A percentile compares a stretch with the other conserved stretches of the same genome.
Evolutionary conservation across 78 protist species (phyloP).

Genomic region (Speleostelium caveatum): DNA sequence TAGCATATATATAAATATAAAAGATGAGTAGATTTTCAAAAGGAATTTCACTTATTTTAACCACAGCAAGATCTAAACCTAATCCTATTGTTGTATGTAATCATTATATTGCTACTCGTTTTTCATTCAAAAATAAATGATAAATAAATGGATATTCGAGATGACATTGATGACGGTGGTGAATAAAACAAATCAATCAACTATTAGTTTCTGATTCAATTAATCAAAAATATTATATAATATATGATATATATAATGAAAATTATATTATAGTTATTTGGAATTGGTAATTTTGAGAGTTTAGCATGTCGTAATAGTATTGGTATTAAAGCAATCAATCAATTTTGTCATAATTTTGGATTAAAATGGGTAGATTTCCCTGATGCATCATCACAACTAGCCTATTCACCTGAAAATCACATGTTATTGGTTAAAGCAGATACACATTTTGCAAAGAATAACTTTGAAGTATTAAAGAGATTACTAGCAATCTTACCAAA

Average conservation of each 20-base stretch:
- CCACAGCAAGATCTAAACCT: constrained; percentile 33
- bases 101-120: not conserved
- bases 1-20: too few relatives aligned
- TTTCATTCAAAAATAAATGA: not conserved
- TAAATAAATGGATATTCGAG: not conserved
- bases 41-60: constrained; percentile 8
- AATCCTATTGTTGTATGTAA: constrained; percentile 65
- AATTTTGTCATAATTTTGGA: constrained; percentile 13
- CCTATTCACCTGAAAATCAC: constrained; percentile 73
- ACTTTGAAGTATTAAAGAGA: constrained; percentile 55
- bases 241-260: not conserved
- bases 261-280: constrained; percentile 60
- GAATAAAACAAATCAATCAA: too few relatives aligned
- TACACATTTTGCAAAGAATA: constrained; percentile 47
- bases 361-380: constrained; percentile 63
- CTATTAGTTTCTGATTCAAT: too few relatives aligned
- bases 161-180: too few relatives aligned
- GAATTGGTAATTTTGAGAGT: constrained; percentile 65
- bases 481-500: constrained; percentile 43
- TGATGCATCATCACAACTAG: constrained; percentile 18
- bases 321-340: constrained; percentile 50
- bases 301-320: constrained; percentile 65
- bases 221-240: not conserved
- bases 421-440: constrained; percentile 52
- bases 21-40: constrained; percentile 24